Conservation (phyloP, 2,329 filamentous ascomycete species). For the Penicillium sp. region DNA sequence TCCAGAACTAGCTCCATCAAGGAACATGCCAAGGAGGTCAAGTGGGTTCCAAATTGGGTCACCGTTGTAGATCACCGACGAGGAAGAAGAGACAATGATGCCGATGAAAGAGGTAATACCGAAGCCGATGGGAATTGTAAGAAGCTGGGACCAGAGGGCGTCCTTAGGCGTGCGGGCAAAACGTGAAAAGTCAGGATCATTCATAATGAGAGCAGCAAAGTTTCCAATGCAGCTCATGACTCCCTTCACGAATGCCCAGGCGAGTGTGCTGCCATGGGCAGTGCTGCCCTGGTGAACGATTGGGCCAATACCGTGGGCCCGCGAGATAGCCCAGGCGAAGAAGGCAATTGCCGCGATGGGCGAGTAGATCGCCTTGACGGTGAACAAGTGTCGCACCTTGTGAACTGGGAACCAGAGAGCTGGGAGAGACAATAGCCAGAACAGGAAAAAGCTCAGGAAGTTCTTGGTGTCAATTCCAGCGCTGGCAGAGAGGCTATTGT, state of each 20-base stretch:
- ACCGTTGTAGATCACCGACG: conserved; percentile 60
- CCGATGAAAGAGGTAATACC: conserved; percentile 82
- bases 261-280: conserved; percentile 67
- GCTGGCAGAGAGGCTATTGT: conserved; percentile 64
- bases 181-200: conserved; percentile 82
- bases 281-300: conserved; percentile 71
- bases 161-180: conserved; percentile 77
- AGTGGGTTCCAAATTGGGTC: conserved; percentile 74
- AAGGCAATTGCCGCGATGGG: conserved; percentile 81
- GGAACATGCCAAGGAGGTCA: conserved; percentile 65
- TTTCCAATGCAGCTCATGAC: conserved; percentile 90
- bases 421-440: conserved; percentile 78
- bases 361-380: conserved; percentile 82
- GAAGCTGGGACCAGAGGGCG: conserved; percentile 76
- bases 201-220: conserved; percentile 80
- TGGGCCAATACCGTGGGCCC: conserved; percentile 79
- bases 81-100: conserved; percentile 74
- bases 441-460: conserved; percentile 82
- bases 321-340: conserved; percentile 82
- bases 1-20: conserved; percentile 66
- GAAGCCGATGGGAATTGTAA: conserved; percentile 72
- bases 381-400: conserved; percentile 86
- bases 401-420: conserved; percentile 90
- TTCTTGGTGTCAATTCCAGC: conserved; percentile 74
- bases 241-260: conserved; percentile 79